Evolutionary conservation across 768 basidiomycete species (phyloP).

Genomic region (Lanmaoa pseudosensibilis): DNA sequence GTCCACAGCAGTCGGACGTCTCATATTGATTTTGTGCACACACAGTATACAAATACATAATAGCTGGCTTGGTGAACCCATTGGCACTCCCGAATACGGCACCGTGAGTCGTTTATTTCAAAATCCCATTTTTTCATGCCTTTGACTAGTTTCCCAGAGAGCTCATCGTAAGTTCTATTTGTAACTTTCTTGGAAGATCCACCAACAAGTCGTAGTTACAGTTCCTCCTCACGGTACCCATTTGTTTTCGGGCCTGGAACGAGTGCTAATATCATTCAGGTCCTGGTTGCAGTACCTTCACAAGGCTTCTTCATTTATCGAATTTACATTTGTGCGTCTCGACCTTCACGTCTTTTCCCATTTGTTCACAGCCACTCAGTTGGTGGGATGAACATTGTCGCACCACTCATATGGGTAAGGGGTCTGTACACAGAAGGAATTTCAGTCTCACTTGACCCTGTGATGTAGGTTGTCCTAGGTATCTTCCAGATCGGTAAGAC

Average conservation of each 20-base stretch:
- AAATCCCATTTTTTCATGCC: neutral
- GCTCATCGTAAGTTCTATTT: slow-evolving; percentile 1
- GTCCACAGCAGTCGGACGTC: neutral
- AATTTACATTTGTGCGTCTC: neutral
- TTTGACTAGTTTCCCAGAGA: neutral
- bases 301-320: slow-evolving; percentile 17
- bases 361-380: slow-evolving; percentile 2
- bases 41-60: slow-evolving; percentile 7
- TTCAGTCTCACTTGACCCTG: neutral
- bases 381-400: neutral
- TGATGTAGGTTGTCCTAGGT: slow-evolving; percentile 1
- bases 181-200: neutral
- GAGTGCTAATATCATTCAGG: slow-evolving; percentile 2
- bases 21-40: neutral
- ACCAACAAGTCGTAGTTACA: slow-evolving; percentile 6
- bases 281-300: neutral
- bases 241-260: neutral
- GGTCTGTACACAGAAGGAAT: neutral
- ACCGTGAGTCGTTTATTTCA: slow-evolving; percentile 2
- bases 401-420: slow-evolving; percentile 12
- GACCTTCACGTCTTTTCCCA: neutral
- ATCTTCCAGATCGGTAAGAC: slow-evolving; percentile 11
- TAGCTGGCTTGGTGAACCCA: neutral
- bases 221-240: neutral
- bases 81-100: rapidly evolving